Evolutionary conservation across 2,329 filamentous ascomycete species (phyloP).

Genomic region (Mycosphaerella sp.): DNA sequence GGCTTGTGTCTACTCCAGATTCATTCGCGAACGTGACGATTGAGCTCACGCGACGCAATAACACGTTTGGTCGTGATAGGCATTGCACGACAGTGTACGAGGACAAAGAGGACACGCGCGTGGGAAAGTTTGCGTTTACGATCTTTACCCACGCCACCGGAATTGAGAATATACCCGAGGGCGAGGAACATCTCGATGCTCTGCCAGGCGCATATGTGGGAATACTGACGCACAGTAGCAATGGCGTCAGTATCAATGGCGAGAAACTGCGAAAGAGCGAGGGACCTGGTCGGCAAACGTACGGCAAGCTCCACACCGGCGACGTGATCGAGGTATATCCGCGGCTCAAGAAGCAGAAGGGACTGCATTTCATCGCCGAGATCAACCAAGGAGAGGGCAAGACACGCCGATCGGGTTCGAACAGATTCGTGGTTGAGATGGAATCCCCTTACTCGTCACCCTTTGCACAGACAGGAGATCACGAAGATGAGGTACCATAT

Average conservation of each 20-base stretch:
- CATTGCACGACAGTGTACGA: slow-evolving; percentile 63
- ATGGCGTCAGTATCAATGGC: slow-evolving; percentile 71
- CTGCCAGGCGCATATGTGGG: slow-evolving; percentile 57
- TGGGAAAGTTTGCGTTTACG: slow-evolving; percentile 77
- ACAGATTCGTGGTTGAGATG: slow-evolving; percentile 15
- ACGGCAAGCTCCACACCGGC: slow-evolving; percentile 65
- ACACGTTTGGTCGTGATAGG: slow-evolving; percentile 69
- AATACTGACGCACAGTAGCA: slow-evolving; percentile 71
- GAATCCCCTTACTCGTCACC: slow-evolving; percentile 6
- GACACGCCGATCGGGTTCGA: slow-evolving; percentile 5
- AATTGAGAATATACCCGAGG: slow-evolving; percentile 51
- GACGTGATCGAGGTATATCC: slow-evolving; percentile 71
- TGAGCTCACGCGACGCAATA: slow-evolving; percentile 58
- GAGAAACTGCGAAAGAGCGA: slow-evolving; percentile 54
- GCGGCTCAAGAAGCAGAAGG: slow-evolving; percentile 13
- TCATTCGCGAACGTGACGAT: slow-evolving; percentile 62
- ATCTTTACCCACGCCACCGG: slow-evolving; percentile 66
- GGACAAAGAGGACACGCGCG: slow-evolving; percentile 56
- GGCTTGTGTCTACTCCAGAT: slow-evolving; percentile 57
- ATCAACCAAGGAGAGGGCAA: slow-evolving; percentile 13
- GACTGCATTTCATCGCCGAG: slow-evolving; percentile 13
- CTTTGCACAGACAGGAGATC: background rate
- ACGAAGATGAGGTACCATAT: background rate
- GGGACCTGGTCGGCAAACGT: slow-evolving; percentile 48
- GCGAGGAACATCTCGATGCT: slow-evolving; percentile 50